Evolutionary conservation across 768 basidiomycete species (phyloP), one percentile per base, ranked within the genome.

Genomic region (Wakefieldia striispora): DNA sequence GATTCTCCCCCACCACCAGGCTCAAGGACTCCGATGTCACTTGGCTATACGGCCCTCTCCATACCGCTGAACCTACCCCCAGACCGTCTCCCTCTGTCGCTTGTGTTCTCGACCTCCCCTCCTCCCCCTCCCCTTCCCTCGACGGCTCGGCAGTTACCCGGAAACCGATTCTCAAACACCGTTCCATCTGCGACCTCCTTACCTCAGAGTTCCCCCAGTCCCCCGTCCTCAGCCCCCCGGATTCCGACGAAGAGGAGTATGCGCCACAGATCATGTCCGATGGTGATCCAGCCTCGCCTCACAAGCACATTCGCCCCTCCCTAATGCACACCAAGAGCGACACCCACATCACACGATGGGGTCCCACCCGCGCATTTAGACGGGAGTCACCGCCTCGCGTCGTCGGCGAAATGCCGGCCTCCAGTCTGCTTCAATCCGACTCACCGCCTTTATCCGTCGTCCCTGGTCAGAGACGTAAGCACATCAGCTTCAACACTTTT

Each of bases 21-120:
- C 83, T 99, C 61, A 99, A 99, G 70, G 95, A 99, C 70, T 94
- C 91, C 6, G 95, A 99, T 67, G 95, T 98, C 35, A 99, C 97
- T 2, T 99, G 95, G 95, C 81, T 99, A 1, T 98, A 99, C 62
- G 95, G 95, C 0, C 95, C 95, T 19, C 75, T 99, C 0, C 95
- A 99, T 68, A 91, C 93, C 1, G 92, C 91, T n/a, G 83, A 85
- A 39, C 91, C 85, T 4, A 82, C 84, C 0, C 78, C 77, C 33
- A 63, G 62, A 43, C 68, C 75, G 7, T 68, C 73, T 1, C 71
- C 71, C 16, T 70, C 68, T 33, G 63, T 61, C 1, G 60, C 70
- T 10, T 67, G 72, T 27, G 64, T 67, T 16, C 62, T 70, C 47
- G 70, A 69, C 56, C 66, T 75, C 19, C 59, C 75, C 24, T 68